A percentile compares a stretch with the other conserved stretches of the same genome.
phyloP scores from a whole-genome alignment of 352 stramenopile species.

The Bremia lactucae region DNA sequence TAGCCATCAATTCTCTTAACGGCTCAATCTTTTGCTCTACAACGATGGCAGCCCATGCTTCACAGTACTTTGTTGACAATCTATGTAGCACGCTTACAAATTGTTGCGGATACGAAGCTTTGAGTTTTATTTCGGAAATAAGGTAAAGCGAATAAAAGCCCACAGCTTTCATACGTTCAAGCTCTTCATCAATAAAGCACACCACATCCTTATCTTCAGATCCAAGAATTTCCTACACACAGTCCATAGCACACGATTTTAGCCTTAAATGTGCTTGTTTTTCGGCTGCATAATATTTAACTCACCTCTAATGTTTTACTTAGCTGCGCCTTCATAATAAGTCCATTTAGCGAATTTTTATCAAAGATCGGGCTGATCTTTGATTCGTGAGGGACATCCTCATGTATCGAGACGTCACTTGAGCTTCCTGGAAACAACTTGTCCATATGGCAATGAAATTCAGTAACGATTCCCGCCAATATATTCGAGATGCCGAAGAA shows the following conservation, averaged over 20 bases:
- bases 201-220: background rate
- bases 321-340: slow-evolving; percentile 15
- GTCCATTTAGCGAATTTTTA: slow-evolving; percentile 18
- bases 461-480: slow-evolving; percentile 45
- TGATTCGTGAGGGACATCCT: slow-evolving; percentile 6
- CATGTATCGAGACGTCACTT: slow-evolving; percentile 10
- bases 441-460: slow-evolving; percentile 30
- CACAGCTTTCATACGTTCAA: slow-evolving; percentile 25
- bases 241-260: no score
- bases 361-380: slow-evolving; percentile 14
- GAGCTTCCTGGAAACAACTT: slow-evolving; percentile 39
- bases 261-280: no score
- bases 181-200: slow-evolving; percentile 59
- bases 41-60: slow-evolving; percentile 47
- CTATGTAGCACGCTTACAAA: slow-evolving; percentile 45
- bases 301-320: slow-evolving; percentile 27
- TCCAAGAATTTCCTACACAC: slow-evolving; percentile 14
- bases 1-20: slow-evolving; percentile 43
- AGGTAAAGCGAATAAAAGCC: slow-evolving; percentile 52
- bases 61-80: slow-evolving; percentile 56
- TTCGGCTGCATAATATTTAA: background rate
- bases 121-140: slow-evolving; percentile 31
- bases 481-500: slow-evolving; percentile 61
- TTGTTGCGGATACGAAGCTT: slow-evolving; percentile 26
- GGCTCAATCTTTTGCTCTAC: slow-evolving; percentile 56